phyloP scores from a whole-genome alignment of 129 eudicot species.

The Centrapalus pauciflorus region DNA sequence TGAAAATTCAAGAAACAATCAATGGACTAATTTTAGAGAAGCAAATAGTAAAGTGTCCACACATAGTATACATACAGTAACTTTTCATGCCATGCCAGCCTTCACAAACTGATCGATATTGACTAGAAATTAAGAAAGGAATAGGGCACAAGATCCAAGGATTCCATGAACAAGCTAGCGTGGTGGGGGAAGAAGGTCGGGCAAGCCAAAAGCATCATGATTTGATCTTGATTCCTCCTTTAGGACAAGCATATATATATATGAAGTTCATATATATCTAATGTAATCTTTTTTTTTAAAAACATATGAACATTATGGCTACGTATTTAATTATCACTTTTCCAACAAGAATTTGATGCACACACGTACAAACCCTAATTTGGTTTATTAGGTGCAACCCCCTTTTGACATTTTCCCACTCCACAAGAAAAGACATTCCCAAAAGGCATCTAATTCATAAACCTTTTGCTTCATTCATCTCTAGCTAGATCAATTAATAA shows the following conservation, averaged over 20 bases:
- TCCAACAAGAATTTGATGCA: slow-evolving; percentile 12
- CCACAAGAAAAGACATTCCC: slow-evolving; percentile 41
- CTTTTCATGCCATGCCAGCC: slow-evolving; percentile 4
- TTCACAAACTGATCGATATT: not conserved
- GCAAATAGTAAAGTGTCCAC: too few relatives aligned
- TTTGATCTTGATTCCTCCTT: not conserved
- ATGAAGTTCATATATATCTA: not conserved
- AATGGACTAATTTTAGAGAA: too few relatives aligned
- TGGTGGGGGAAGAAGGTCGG: slow-evolving; percentile 10
- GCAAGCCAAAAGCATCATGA: slow-evolving; percentile 1
- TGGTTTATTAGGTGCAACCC: slow-evolving; percentile 45
- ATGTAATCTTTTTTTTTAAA: too few relatives aligned
- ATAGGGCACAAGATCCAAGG: slow-evolving; percentile 24
- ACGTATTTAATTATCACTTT: too few relatives aligned
- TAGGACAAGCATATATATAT: slow-evolving; percentile 7
- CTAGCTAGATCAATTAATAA: too few relatives aligned
- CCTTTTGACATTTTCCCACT: slow-evolving; percentile 56
- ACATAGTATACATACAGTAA: too few relatives aligned
- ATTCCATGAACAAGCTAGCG: slow-evolving; percentile 3
- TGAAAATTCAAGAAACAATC: too few relatives aligned
- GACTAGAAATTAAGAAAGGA: too few relatives aligned
- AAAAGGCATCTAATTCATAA: slow-evolving; percentile 33
- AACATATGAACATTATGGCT: too few relatives aligned
- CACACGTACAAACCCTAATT: slow-evolving; percentile 22
- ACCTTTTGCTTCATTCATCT: slow-evolving; percentile 13